Evolutionary conservation across 345 rosid species (phyloP).

Genomic region (thale cress (Arabidopsis thaliana)): TAIR10.1 NC_003074.8:5501501-5502000

Average conservation of each 20-base stretch:
- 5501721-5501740: slow-evolving; percentile 72
- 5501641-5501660: slow-evolving; percentile 9
- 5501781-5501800: not conserved
- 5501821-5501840: slow-evolving; percentile 1
- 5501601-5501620: not conserved
- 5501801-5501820: not conserved
- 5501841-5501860: slow-evolving; percentile 5
- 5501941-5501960: slow-evolving; percentile 76
- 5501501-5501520: slow-evolving; percentile 80
- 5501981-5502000: slow-evolving; percentile 21
- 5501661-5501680: slow-evolving; percentile 11
- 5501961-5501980: slow-evolving; percentile 58
- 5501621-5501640: slow-evolving; percentile 9
- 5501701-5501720: slow-evolving; percentile 64
- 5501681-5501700: slow-evolving; percentile 67
- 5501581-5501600: slow-evolving; percentile 8
- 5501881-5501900: slow-evolving; percentile 77
- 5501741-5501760: slow-evolving; percentile 68
- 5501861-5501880: slow-evolving; percentile 69
- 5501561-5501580: slow-evolving; percentile 23
- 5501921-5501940: slow-evolving; percentile 74
- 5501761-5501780: slow-evolving; percentile 34
- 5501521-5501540: slow-evolving; percentile 65
- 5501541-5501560: slow-evolving; percentile 75
- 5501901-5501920: slow-evolving; percentile 93